A percentile compares a stretch with the other conserved stretches of the same genome.
These are phyloP conservation scores for Lumnitzera racemosa DNA, from an alignment of 345 rosid species.

Conservation along the genomic window DNA sequence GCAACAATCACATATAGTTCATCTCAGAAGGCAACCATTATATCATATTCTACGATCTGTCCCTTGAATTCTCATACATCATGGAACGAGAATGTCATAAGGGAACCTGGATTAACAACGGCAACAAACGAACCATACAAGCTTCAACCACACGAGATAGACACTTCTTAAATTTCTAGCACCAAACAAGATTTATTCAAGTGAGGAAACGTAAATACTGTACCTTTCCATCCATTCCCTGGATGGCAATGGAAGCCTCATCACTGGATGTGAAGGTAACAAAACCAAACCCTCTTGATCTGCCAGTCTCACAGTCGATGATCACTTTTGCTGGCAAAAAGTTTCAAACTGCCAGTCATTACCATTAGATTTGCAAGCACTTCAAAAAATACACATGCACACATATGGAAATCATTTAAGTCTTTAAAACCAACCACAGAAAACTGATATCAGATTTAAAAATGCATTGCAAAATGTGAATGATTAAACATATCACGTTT, in stretches of 20 bases:
- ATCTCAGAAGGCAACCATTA: too few relatives aligned
- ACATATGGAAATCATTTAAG: background rate
- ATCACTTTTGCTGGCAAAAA: constrained; percentile 59
- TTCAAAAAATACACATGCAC: background rate
- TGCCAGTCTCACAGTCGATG: constrained; percentile 77
- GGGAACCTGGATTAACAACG: too few relatives aligned
- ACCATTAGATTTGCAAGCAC: background rate
- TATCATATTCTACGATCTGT: too few relatives aligned
- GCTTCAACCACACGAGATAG: background rate
- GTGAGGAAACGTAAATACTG: constrained; percentile 2
- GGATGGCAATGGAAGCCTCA: constrained; percentile 75
- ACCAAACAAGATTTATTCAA: background rate
- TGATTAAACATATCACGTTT: too few relatives aligned
- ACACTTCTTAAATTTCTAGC: background rate
- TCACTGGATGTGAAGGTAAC: constrained; percentile 49
- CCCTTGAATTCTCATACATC: too few relatives aligned
- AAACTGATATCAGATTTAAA: too few relatives aligned
- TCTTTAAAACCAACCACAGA: too few relatives aligned
- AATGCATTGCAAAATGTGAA: too few relatives aligned
- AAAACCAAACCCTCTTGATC: constrained; percentile 88
- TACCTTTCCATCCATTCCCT: constrained; percentile 89
- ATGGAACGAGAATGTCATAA: too few relatives aligned
- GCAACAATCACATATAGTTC: too few relatives aligned
- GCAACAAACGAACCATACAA: too few relatives aligned
- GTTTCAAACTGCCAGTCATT: constrained; percentile 4